phyloP scores from a whole-genome alignment of 768 basidiomycete species.

The Collybiopsis confluens region DNA sequence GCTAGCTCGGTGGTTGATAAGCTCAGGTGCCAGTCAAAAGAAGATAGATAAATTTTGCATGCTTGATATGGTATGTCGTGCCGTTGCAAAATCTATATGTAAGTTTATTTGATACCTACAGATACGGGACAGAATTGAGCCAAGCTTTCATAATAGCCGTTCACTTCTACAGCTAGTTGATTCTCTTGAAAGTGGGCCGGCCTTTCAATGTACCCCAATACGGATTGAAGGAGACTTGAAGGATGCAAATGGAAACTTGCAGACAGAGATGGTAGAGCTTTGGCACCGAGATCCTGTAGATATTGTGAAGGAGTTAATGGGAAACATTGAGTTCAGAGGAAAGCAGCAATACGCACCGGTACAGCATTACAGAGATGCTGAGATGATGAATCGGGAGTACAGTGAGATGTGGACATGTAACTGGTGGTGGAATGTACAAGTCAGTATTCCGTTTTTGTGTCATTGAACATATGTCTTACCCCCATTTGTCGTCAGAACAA shows the following conservation, averaged over 20 bases:
- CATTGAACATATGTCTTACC: neutral
- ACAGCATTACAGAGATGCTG: neutral
- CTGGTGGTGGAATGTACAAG: slow-evolving; percentile 32
- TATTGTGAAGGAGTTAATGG: slow-evolving; percentile 19
- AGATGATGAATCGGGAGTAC: slow-evolving; percentile 9
- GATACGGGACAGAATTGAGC: neutral
- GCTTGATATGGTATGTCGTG: slow-evolving; percentile 18
- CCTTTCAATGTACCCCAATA: slow-evolving; percentile 19
- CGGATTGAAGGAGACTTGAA: slow-evolving; percentile 15
- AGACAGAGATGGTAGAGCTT: slow-evolving; percentile 17
- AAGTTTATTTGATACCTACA: too few species aligned
- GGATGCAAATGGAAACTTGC: slow-evolving; percentile 8
- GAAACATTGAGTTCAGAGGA: slow-evolving; percentile 21
- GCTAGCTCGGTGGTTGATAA: slow-evolving; percentile 26
- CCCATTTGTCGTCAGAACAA: neutral
- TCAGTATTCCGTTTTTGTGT: slow-evolving; percentile 11
- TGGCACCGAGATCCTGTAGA: slow-evolving; percentile 23
- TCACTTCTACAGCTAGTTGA: slow-evolving; percentile 19
- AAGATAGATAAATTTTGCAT: slow-evolving; percentile 26
- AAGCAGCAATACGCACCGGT: slow-evolving; percentile 19
- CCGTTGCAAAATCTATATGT: neutral
- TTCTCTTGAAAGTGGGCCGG: slow-evolving; percentile 15
- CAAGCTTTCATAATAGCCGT: slow-evolving; percentile 17
- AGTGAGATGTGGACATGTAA: slow-evolving; percentile 25
- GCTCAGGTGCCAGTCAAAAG: slow-evolving; percentile 18